Evolutionary conservation across 1,139 yeast genomes (phyloP), one percentile per base, ranked within the genome.

Genomic region (Petasospora rhodanensis): DNA sequence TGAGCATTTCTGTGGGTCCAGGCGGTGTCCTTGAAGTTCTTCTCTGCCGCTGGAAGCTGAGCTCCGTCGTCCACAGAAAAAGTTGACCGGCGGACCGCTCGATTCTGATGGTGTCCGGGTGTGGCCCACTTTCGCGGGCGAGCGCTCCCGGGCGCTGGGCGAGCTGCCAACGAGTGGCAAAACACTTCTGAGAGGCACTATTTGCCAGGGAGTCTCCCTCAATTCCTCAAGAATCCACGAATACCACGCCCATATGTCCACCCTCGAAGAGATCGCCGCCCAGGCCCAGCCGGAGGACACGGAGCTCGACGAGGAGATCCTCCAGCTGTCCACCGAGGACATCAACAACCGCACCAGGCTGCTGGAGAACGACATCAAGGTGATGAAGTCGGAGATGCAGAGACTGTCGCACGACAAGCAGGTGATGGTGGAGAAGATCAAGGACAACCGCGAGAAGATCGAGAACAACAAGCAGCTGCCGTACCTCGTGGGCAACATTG

Each of bases 401-500:
- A 73, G 98, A 55, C 68, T 93, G 45, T 74, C 84, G 34, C 97
- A 91, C 60, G 98, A 93, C 55, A 86, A 85, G 64, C 76, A 85
- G 37, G 85, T 87, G 34, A 91, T 89, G 96, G 64, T 78, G 41
- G 97, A 87, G 50, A 80, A 93, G 59, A 87, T 93, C 61, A 87
- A 89, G 58, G 98, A 91, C 55, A 93, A 93, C 64, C 89, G 82
- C 59, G 97, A 89, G 52, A 93, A 93, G 66, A 91, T 93, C 60
- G 87, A 86, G 56, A 89, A 91, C 58, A 93, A 93, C 61, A 85
- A 82, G 62, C 97, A 87, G 60, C 70, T 93, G 55, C 99, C 99
- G 10, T 93, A 91, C 54, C 68, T 93, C 43, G 98, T 93, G 29
- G 97, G 97, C n/a, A 93, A 91, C 55, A 94, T 93, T 35, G 97